These are phyloP conservation scores for Ophiostoma populinum DNA, from an alignment of 2,329 filamentous ascomycete genomes.

Conservation along the genomic window DNA sequence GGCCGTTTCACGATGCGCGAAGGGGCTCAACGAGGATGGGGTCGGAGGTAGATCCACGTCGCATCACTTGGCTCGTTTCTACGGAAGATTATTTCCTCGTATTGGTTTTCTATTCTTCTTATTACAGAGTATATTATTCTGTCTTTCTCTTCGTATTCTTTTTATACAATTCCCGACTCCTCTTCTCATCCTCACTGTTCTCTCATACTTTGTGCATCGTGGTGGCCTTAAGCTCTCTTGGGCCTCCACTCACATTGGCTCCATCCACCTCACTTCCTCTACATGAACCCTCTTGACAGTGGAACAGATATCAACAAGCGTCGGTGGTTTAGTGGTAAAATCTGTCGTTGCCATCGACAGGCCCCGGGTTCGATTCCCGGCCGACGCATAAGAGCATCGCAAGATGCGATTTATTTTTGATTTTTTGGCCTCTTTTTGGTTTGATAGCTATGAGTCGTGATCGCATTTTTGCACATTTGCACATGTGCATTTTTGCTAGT, in stretches of 20 bases:
- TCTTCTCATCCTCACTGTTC: neutral
- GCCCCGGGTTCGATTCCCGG: constrained; percentile 1
- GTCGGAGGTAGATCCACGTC: constrained; percentile 1
- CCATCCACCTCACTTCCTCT: neutral
- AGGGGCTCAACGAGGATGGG: neutral
- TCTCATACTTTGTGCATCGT: too few species aligned
- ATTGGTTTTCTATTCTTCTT: neutral
- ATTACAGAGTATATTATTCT: neutral
- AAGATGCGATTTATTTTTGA: too few species aligned
- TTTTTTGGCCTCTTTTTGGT: neutral
- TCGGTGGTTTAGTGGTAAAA: constrained; percentile 2
- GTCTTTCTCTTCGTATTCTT: neutral
- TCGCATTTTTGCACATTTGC: too few species aligned
- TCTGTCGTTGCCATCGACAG: too few species aligned
- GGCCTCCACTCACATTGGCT: too few species aligned
- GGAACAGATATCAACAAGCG: neutral
- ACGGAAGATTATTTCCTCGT: neutral
- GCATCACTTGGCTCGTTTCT: constrained; percentile 2
- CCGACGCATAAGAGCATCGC: too few species aligned
- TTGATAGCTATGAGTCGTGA: too few species aligned
- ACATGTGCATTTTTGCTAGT: neutral
- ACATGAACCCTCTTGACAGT: neutral
- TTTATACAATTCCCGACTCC: neutral
- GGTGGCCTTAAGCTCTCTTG: too few species aligned
- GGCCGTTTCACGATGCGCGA: constrained; percentile 1